Base-by-base conservation (phyloP, 257 asterid species). In the Nicotiana knightiana region DNA sequence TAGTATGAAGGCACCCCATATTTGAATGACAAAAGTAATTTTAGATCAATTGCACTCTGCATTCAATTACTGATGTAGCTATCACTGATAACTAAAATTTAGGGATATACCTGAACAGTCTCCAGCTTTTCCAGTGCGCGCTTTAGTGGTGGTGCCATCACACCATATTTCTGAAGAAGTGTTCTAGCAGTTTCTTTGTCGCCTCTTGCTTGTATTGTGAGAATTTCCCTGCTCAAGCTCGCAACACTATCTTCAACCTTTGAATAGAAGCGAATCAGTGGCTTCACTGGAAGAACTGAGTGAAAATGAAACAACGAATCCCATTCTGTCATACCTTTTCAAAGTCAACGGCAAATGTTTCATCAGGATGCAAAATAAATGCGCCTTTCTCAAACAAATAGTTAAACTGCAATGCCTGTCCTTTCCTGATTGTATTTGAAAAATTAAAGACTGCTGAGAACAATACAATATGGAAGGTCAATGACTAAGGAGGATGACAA, bases 391-490 rank as follows among this genome's bases (percentile, higher is more conserved):
- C 96, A 28, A 96, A 88, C 85, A 96, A 83, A 83, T 93, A 96
- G 55, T 94, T 94, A 66, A 96, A 96, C 91, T 94, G 97, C 91
- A 96, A 88, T 13, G 99, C 99, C 83, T 93, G 98, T 64, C 99
- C 99, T 89, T 92, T 96, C 87, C 99, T 96, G 87, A 64, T 83
- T 68, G 85, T n/a, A 43, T 82, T 64, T 17, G 24, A 54, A 82
- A 80, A 55, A 26, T 51, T 26, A 24, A 46, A 48, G 12, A 51
- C 12, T 26, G 13, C 28, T 76, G 53, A 62, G 63, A 75, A 16
- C 35, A 80, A 28, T 32, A 53, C 10, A 62, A 46, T 15, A 33
- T 9, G 33, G 35, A 18, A 26, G 66, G 30, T 11, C 28, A 75
- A 67, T 24, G 62, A 48, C 79, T 30, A 76, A 83, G 43, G 62